phyloP scores from a whole-genome alignment of 495 filamentous ascomycete species.

The Eremomyces bilateralis region DNA sequence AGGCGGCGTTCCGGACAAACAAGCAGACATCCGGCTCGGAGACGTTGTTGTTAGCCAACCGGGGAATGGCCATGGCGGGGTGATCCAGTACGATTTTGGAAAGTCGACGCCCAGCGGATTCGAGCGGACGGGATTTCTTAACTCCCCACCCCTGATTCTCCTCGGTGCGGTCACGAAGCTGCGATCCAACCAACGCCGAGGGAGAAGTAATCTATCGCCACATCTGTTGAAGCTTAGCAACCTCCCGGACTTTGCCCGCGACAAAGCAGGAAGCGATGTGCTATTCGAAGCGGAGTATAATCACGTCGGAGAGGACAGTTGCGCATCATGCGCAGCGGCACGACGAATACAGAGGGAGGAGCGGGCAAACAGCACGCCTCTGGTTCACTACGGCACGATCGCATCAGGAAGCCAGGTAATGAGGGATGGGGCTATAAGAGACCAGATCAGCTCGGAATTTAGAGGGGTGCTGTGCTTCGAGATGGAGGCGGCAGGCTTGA shows the following conservation, averaged over 20 bases:
- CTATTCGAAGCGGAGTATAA: background rate
- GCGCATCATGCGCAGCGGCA: background rate
- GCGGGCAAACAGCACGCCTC: background rate
- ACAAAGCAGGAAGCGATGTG: conserved; percentile 1
- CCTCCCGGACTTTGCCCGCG: background rate
- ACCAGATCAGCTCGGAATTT: conserved; percentile 3
- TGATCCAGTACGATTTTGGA: conserved; percentile 24
- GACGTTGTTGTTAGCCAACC: conserved; percentile 25
- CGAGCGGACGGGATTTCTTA: conserved; percentile 1
- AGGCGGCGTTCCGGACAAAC: conserved; percentile 18
- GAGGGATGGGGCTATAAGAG: conserved; percentile 1
- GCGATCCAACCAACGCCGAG: background rate
- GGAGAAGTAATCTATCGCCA: background rate
- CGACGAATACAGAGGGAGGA: background rate
- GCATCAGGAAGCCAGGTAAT: conserved; percentile 10
- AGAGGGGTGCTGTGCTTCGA: conserved; percentile 10
- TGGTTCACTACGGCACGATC: conserved; percentile 9
- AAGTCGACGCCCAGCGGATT: conserved; percentile 14
- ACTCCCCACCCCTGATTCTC: conserved; percentile 1
- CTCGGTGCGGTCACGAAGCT: conserved; percentile 1
- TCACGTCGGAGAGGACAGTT: background rate
- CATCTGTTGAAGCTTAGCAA: background rate
- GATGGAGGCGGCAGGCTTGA: conserved; percentile 10
- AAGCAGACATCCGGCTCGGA: conserved; percentile 21
- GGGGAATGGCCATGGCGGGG: conserved; percentile 14